These are phyloP conservation scores for Venturia asperata DNA, from an alignment of 2,329 filamentous ascomycete species.

Conservation along the genomic window DNA sequence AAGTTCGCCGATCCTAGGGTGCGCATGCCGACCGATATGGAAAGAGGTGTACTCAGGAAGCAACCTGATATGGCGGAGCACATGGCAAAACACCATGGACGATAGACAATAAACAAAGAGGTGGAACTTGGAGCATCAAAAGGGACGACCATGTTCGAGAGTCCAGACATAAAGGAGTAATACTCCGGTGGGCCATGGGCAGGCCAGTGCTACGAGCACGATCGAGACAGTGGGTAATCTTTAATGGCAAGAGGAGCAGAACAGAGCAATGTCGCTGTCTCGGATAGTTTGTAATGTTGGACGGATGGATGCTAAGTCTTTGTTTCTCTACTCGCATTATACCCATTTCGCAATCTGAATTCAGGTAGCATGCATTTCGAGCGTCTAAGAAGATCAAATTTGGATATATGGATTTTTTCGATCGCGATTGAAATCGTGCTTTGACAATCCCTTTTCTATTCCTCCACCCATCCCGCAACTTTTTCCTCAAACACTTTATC, in stretches of 20 bases:
- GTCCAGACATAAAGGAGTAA: too few relatives aligned
- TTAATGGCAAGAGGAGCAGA: too few relatives aligned
- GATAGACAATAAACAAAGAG: background rate
- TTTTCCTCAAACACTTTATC: background rate
- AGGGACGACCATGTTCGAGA: background rate
- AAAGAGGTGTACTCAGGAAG: background rate
- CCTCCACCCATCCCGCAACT: slow-evolving; percentile 10
- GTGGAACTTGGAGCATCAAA: background rate
- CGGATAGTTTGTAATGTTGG: background rate
- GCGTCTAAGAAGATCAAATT: background rate
- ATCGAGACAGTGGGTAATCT: too few relatives aligned
- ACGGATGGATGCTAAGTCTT: background rate
- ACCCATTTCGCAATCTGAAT: background rate
- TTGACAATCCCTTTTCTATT: background rate
- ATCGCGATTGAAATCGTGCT: background rate
- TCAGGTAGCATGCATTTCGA: background rate
- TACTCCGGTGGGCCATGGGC: too few relatives aligned
- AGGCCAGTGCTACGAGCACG: too few relatives aligned
- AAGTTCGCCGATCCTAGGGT: slow-evolving; percentile 26
- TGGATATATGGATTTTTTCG: background rate
- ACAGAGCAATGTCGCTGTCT: too few relatives aligned
- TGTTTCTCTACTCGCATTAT: background rate
- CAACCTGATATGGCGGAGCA: background rate
- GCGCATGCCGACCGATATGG: background rate
- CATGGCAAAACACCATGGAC: slow-evolving; percentile 1